Evolutionary conservation across 1,139 yeast genomes (phyloP).

Genomic region (Pneumocystis wakefieldiae): DNA sequence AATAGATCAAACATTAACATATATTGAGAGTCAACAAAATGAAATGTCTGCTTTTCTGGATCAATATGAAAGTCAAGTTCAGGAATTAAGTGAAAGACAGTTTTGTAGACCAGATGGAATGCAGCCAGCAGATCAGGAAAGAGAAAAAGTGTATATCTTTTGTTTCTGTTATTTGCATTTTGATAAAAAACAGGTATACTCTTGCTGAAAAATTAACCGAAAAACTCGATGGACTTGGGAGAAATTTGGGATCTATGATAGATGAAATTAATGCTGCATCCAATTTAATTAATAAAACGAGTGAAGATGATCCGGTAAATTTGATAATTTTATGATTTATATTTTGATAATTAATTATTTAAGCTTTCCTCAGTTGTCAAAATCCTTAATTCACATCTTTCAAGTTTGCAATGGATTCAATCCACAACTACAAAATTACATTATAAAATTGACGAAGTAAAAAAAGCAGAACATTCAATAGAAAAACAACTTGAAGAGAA

Average conservation of each 20-base stretch:
- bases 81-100: constrained; percentile 26
- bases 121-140: constrained; percentile 55
- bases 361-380: constrained; percentile 46
- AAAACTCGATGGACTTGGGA: constrained; percentile 61
- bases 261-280: constrained; percentile 78
- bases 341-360: not conserved
- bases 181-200: not conserved
- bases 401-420: constrained; percentile 79
- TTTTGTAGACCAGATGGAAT: constrained; percentile 24
- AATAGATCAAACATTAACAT: constrained; percentile 73
- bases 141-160: constrained; percentile 68
- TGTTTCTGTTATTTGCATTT: not conserved
- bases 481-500: not conserved
- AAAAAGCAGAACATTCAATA: constrained; percentile 15
- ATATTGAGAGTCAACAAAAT: constrained; percentile 82
- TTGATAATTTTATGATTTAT: not conserved
- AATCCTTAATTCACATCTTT: constrained; percentile 74
- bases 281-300: constrained; percentile 56
- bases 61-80: constrained; percentile 77
- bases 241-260: constrained; percentile 60
- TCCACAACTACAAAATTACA: constrained; percentile 53
- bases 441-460: constrained; percentile 39
- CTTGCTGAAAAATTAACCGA: constrained; percentile 78
- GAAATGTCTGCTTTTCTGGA: constrained; percentile 73
- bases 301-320: constrained; percentile 23